A percentile compares a stretch with the other conserved stretches of the same genome.
phyloP scores from a whole-genome alignment of 257 asterid species.

The Euphrasia confusa region DNA sequence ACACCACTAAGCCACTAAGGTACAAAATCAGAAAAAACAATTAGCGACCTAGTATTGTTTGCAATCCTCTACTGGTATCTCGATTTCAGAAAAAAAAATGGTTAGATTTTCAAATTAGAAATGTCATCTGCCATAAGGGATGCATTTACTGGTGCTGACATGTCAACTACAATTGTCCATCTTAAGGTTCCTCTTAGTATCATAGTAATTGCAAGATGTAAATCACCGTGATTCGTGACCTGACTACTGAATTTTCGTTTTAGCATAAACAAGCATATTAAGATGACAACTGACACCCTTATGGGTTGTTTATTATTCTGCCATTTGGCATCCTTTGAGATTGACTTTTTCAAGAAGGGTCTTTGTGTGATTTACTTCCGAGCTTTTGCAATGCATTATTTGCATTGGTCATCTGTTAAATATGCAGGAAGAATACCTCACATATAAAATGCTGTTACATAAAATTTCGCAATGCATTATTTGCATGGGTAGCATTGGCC shows the following conservation, averaged over 20 bases:
- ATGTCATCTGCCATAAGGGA: too few relatives aligned
- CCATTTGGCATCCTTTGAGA: background rate
- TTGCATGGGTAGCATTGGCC: too few relatives aligned
- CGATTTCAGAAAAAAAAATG: too few relatives aligned
- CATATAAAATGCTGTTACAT: too few relatives aligned
- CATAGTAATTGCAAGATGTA: background rate
- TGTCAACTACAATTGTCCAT: too few relatives aligned
- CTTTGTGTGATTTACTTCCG: background rate
- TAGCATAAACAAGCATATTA: background rate
- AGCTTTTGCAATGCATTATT: background rate
- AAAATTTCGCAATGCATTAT: too few relatives aligned
- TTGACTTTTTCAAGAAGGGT: background rate
- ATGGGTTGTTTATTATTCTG: background rate
- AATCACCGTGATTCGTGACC: background rate
- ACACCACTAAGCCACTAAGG: too few relatives aligned
- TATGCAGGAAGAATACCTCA: background rate
- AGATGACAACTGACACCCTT: background rate
- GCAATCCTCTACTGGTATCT: too few relatives aligned
- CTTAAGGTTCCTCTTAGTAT: background rate
- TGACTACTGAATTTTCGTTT: background rate
- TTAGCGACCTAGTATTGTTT: too few relatives aligned
- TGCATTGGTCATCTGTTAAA: background rate
- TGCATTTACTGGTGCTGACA: too few relatives aligned
- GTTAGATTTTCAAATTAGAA: too few relatives aligned
- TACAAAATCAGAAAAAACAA: too few relatives aligned